Evolutionary conservation across 345 rosid genomes (phyloP), one percentile per base, ranked within the genome.

Genomic region (Bruguiera sexangula): DNA sequence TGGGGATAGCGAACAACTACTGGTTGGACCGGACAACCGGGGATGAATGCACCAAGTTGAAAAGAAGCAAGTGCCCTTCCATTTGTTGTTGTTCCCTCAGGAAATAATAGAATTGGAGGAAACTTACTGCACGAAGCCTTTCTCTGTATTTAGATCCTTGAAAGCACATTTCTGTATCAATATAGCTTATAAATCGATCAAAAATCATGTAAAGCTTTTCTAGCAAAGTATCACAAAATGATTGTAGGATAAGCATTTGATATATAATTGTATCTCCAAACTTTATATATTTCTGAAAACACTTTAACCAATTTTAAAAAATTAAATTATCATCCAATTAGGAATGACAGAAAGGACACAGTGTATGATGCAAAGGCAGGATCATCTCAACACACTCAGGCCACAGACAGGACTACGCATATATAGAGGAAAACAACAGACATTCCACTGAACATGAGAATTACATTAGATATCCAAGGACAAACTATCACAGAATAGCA

Each of bases 101-200:
- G 99, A 86, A 95, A 95, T 60, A 95, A 77, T 58, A 95, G 84
- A 70, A 95, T 69, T 63, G 92, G 88, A 32, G 99, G 99, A 86
- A 82, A 95, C 73, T 71, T 82, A 84, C 85, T 80, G 66, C 87
- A 86, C 11, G 92, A 81, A 73, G 92, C 99, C 85, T 92, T 90
- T 95, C 92, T 95, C 99, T 95, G 96, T 86, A 88, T 92, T 89
- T 78, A 95, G 82, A 87, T 81, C 92, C 99, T 87, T 81, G 87
- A 92, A 95, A 95, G 81, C 77, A 95, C 73, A 82, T 78, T 84
- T 95, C 89, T 91, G 89, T 95, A 95, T 95, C 99, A 95, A 85
- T 34, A 92, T 83, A 84, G 88, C 90, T 84, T 71, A 84, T 76
- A 89, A 73, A 79, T 73, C 76, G 82, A 82, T 80, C 82, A 9